Percentiles rank a stretch among this genome's conserved stretches.
These are phyloP conservation scores for Leccinum arenicola DNA, from an alignment of 768 basidiomycete species.

Conservation along the genomic window DNA sequence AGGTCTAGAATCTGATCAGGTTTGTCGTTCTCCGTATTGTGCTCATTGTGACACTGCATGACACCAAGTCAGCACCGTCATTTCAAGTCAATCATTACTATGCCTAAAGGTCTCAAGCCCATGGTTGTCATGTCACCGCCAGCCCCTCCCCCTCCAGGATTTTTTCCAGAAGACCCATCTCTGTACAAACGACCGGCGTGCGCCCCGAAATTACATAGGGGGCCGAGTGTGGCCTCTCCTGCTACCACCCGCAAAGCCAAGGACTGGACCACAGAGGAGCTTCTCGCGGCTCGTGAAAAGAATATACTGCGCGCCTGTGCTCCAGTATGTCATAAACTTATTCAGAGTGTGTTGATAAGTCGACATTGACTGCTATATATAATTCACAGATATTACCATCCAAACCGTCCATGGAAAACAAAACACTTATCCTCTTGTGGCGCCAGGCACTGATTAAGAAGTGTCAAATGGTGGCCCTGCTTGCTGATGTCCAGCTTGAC, in stretches of 20 bases:
- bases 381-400: neutral
- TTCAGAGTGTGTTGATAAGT: neutral
- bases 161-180: neutral
- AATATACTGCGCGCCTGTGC: neutral
- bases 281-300: neutral
- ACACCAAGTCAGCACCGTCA: too few species aligned
- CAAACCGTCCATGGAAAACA: neutral
- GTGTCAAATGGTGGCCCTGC: neutral
- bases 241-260: neutral
- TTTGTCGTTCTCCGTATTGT: too few species aligned
- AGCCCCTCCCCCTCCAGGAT: neutral
- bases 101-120: too few species aligned
- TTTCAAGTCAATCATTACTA: too few species aligned
- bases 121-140: too few species aligned
- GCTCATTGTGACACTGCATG: too few species aligned
- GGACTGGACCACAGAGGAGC: neutral
- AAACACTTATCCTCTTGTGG: neutral
- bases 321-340: neutral
- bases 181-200: neutral
- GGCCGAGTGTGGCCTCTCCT: neutral
- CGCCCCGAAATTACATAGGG: neutral
- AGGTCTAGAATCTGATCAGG: too few species aligned
- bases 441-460: neutral
- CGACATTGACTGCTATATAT: neutral
- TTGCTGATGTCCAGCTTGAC: neutral